A percentile compares a stretch with the other conserved stretches of the same genome.
Conservation (phyloP, 148 eudicot genomes). For the Chenopodium album region DNA sequence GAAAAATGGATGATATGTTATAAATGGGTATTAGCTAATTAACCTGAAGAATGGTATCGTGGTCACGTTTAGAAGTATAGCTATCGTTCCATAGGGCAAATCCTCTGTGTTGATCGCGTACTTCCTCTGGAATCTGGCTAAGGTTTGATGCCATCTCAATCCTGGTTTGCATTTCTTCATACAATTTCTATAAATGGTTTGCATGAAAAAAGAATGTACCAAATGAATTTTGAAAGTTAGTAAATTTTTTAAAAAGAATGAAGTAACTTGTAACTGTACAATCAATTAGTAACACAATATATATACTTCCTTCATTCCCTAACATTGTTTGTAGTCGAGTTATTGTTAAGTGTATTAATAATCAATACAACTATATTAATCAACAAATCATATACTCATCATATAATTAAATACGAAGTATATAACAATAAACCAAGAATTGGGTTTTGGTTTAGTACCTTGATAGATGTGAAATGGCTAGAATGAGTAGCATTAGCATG, state of each 20-base stretch:
- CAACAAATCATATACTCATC: no score
- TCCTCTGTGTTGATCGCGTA: conserved; percentile 51
- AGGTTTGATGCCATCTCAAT: conserved; percentile 45
- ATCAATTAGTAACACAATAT: no score
- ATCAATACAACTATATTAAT: no score
- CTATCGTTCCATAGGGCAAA: conserved; percentile 59
- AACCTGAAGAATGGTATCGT: conserved; percentile 78
- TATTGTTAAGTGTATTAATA: no score
- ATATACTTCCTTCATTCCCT: no score
- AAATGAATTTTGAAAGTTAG: no score
- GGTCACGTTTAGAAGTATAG: conserved; percentile 52
- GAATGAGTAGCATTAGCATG: conserved; percentile 22
- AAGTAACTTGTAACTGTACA: no score
- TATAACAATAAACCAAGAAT: no score
- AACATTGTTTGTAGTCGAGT: no score
- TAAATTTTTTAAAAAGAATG: no score
- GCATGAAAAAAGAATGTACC: conserved; percentile 7
- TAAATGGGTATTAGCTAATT: no score
- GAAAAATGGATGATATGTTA: background rate
- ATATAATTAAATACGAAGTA: no score
- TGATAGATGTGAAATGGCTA: conserved; percentile 37
- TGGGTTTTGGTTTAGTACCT: conserved; percentile 34
- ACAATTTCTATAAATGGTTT: conserved; percentile 40
- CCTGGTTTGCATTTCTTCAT: conserved; percentile 61
- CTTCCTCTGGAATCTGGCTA: conserved; percentile 44